phyloP scores from a whole-genome alignment of 2,329 filamentous ascomycete species.

The Scedosporium boydii region DNA sequence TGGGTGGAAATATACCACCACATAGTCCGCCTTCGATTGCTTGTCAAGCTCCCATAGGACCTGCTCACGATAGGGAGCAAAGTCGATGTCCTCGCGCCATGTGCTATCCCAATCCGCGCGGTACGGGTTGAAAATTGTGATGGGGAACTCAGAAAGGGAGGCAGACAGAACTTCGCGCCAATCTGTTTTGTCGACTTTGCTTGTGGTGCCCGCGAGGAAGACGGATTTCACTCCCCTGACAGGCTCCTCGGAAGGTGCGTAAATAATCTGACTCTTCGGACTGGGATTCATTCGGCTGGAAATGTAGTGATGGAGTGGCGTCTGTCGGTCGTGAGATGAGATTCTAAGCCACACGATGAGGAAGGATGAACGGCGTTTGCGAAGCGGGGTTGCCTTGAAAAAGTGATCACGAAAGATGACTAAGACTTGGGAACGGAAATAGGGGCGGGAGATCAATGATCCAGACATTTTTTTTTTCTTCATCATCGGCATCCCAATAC shows the following conservation, averaged over 20 bases:
- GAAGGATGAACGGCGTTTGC: too few species aligned
- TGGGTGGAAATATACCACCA: constrained; percentile 48
- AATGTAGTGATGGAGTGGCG: too few species aligned
- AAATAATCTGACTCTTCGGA: constrained; percentile 17
- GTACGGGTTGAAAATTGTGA: constrained; percentile 49
- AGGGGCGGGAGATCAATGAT: too few species aligned
- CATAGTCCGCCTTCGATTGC: constrained; percentile 40
- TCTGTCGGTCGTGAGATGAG: too few species aligned
- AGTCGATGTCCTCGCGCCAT: constrained; percentile 39
- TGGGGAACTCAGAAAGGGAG: constrained; percentile 29
- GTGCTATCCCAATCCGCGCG: constrained; percentile 45
- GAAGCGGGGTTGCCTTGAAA: too few species aligned
- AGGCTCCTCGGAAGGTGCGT: constrained; percentile 17
- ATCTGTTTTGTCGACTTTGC: constrained; percentile 25
- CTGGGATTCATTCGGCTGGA: background rate
- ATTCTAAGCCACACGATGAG: too few species aligned
- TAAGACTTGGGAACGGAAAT: too few species aligned
- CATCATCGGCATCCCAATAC: too few species aligned
- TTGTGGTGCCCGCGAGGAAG: constrained; percentile 52
- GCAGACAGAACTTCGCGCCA: constrained; percentile 40
- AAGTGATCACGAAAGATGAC: too few species aligned
- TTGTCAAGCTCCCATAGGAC: constrained; percentile 52
- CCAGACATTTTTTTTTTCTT: too few species aligned
- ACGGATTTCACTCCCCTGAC: constrained; percentile 22
- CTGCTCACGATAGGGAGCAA: constrained; percentile 40